Base-by-base conservation (phyloP, 23 red algal genomes). In the Gracilaria domingensis region DNA sequence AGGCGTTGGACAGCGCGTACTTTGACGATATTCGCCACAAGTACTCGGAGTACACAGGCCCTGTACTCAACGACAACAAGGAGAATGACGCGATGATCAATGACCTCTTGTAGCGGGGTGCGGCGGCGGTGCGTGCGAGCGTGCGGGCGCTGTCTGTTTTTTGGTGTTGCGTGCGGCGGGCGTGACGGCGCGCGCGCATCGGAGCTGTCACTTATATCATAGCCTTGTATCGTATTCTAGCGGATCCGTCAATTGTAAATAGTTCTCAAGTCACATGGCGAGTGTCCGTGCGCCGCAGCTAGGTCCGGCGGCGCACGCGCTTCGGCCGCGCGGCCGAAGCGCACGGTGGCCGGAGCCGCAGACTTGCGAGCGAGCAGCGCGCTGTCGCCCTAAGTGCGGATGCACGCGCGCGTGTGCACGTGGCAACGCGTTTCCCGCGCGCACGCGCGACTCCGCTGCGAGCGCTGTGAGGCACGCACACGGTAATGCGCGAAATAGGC, bases 1-100 rank as follows among this genome's bases (percentile, higher is more conserved):
- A 88, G 30, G 97, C 97, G 12, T 48, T 99, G 42, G 62, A 94
- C 13, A 92, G 93, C 90, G 79, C 91, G 45, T 96, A 93, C 70
- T 99, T 99, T 95, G 94, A 95, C 73, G 93, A 95, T 30, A 91
- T 98, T 34, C 96, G 96, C 34, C 83, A 83, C 32, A 44, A 89
- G 40, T 98, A 98, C 81, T 61, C 82, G 37, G 73, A 79, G 38
- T 40, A 79, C 18, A 66, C 73, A 62, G 82, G 81, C 48, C 72
- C 40, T 35, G 36, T 53, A 49, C 28, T 40, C 50, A 29, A 71
- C 50, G 65, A 71, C 20, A 73, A 82, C 39, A 81, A 82, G 75
- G 87, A 91, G 57, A 82, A 82, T 29, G 87, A 81, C 38, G 20
- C 51, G 39, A 71, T 81, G 87, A 39, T 82, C 57, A 69, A 70